Conservation (phyloP, 2,329 filamentous ascomycete species). For the Fusarium heterosporum region DNA sequence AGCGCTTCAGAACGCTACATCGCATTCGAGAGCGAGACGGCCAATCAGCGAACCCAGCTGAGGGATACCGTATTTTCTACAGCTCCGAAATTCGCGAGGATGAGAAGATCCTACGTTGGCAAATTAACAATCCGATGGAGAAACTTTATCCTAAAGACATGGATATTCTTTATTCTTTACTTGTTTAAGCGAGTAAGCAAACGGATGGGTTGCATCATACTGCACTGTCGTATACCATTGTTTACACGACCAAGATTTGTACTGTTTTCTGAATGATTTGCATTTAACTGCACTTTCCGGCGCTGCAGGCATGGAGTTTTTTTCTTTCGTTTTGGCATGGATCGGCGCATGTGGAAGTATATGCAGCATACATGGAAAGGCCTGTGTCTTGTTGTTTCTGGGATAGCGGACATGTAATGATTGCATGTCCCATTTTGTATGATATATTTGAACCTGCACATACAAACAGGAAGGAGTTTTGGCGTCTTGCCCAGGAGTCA, state of each 20-base stretch:
- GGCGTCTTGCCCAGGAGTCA: conserved; percentile 14
- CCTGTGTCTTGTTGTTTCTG: conserved; percentile 17
- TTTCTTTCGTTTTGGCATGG: conserved; percentile 15
- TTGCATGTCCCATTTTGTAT: conserved; percentile 31
- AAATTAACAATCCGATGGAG: conserved; percentile 53
- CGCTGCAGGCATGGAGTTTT: conserved; percentile 29
- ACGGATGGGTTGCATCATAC: not conserved
- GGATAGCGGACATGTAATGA: conserved; percentile 16
- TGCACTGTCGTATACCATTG: not conserved
- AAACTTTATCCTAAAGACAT: conserved; percentile 53
- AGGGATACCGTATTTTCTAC: conserved; percentile 50
- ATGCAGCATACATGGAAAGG: conserved; percentile 31
- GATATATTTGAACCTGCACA: conserved; percentile 33
- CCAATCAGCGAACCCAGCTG: conserved; percentile 43
- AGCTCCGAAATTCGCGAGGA: conserved; percentile 46
- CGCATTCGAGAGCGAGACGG: conserved; percentile 51
- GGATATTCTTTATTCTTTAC: conserved; percentile 53
- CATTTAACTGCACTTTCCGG: conserved; percentile 35
- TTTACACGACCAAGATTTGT: conserved; percentile 14
- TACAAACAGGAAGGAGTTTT: conserved; percentile 37
- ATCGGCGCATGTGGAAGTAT: conserved; percentile 27
- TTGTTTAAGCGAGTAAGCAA: conserved; percentile 35
- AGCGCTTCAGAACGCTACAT: conserved; percentile 52
- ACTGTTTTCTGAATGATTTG: conserved; percentile 15
- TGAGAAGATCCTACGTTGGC: conserved; percentile 50